phyloP scores from a whole-genome alignment of 306 rosid genomes.

The Gastrolobium bilobum region DNA sequence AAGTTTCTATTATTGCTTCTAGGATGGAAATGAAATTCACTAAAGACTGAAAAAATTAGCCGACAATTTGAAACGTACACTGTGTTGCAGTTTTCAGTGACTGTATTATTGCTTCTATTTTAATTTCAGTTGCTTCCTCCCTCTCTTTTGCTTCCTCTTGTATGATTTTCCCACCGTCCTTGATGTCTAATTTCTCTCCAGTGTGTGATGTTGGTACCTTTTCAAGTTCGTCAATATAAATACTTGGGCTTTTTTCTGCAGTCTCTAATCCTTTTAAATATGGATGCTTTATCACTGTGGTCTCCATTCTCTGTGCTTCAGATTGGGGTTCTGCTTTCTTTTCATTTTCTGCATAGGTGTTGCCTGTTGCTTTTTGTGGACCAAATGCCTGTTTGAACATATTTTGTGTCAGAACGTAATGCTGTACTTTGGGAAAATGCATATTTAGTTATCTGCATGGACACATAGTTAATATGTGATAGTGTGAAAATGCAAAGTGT shows the following conservation, averaged over 20 bases:
- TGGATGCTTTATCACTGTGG: background rate
- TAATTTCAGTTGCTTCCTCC: slow-evolving; percentile 8
- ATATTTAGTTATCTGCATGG: too few relatives aligned
- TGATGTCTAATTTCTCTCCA: background rate
- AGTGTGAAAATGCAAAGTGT: too few relatives aligned
- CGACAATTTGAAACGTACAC: background rate
- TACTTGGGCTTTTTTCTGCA: background rate
- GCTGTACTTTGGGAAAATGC: background rate
- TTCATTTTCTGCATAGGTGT: background rate
- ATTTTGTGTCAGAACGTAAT: background rate
- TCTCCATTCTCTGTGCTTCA: background rate
- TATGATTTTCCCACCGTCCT: background rate
- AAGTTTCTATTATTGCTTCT: background rate
- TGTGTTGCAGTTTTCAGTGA: background rate
- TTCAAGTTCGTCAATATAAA: background rate
- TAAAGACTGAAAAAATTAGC: background rate
- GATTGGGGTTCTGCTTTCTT: background rate
- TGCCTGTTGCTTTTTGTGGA: slow-evolving; percentile 9
- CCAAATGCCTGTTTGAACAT: slow-evolving; percentile 41
- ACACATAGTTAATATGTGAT: too few relatives aligned
- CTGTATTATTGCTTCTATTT: too few relatives aligned
- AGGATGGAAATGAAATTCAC: background rate
- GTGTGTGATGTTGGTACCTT: background rate
- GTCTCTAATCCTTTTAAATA: background rate
- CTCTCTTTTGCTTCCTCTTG: background rate